Percentiles rank a stretch among this genome's conserved stretches.
These are phyloP conservation scores for Barnettozyma sp. DNA, from an alignment of 805 yeast species.

Conservation along the genomic window DNA sequence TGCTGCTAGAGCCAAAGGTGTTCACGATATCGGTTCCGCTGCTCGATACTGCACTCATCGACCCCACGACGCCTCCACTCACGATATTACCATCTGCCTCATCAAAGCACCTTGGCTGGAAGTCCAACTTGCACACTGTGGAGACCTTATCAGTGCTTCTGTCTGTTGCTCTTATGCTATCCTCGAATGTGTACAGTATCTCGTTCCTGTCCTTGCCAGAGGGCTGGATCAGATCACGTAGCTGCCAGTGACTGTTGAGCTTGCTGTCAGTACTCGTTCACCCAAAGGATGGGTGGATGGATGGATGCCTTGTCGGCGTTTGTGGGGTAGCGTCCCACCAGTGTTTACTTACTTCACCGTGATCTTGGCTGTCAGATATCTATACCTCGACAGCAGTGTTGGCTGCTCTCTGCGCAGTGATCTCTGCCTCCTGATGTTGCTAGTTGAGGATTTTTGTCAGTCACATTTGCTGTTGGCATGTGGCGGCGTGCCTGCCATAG, in stretches of 20 bases:
- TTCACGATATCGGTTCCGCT: constrained; percentile 12
- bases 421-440: constrained; percentile 7
- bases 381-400: constrained; percentile 12
- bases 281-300: no score
- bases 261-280: no score
- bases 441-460: neutral
- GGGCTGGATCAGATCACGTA: constrained; percentile 63
- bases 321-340: no score
- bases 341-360: constrained; percentile 29
- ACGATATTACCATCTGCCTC: constrained; percentile 47
- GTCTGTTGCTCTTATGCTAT: constrained; percentile 41
- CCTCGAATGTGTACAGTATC: constrained; percentile 54
- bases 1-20: constrained; percentile 9
- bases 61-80: constrained; percentile 45
- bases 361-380: constrained; percentile 27
- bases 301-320: no score
- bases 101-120: constrained; percentile 65
- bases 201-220: constrained; percentile 35
- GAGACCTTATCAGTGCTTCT: constrained; percentile 29
- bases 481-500: no score
- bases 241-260: constrained; percentile 72
- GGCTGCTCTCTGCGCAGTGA: constrained; percentile 13
- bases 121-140: constrained; percentile 45
- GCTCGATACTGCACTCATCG: constrained; percentile 22
- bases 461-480: neutral